These are phyloP conservation scores for Nicotiana benthamiana DNA, from an alignment of 257 asterid species.

Conservation along the genomic window DNA sequence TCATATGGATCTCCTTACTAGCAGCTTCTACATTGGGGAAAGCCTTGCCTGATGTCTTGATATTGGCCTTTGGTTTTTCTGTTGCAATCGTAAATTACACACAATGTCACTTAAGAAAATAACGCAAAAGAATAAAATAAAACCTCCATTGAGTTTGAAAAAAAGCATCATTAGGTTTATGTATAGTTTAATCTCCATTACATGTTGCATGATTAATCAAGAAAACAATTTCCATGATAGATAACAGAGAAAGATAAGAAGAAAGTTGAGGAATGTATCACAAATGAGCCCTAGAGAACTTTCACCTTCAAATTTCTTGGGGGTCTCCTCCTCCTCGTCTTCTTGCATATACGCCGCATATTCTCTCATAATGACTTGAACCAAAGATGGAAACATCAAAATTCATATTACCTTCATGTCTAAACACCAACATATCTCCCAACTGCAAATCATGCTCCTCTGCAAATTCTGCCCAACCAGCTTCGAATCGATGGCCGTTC, in stretches of 20 bases:
- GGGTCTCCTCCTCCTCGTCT: background rate
- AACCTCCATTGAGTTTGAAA: too few species aligned
- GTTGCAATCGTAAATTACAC: background rate
- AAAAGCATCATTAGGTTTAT: background rate
- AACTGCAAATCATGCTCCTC: constrained; percentile 9
- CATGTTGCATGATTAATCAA: background rate
- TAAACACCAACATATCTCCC: constrained; percentile 13
- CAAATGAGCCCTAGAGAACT: background rate
- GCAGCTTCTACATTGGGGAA: background rate
- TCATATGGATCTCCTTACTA: background rate
- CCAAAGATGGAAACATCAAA: constrained; percentile 7
- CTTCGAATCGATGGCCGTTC: background rate
- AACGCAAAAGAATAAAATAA: too few species aligned
- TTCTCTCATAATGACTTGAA: background rate
- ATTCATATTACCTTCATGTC: constrained; percentile 17
- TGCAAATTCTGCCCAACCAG: constrained; percentile 15
- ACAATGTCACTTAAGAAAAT: background rate
- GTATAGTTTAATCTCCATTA: too few species aligned
- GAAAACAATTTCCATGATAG: background rate
- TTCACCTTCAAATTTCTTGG: background rate
- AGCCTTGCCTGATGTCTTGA: background rate
- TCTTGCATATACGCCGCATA: background rate
- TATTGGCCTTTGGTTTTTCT: background rate
- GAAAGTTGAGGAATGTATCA: background rate
- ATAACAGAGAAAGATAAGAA: background rate